These are phyloP conservation scores for Fusarium sp. DNA, from an alignment of 2,329 filamentous ascomycete genomes.

Conservation along the genomic window DNA sequence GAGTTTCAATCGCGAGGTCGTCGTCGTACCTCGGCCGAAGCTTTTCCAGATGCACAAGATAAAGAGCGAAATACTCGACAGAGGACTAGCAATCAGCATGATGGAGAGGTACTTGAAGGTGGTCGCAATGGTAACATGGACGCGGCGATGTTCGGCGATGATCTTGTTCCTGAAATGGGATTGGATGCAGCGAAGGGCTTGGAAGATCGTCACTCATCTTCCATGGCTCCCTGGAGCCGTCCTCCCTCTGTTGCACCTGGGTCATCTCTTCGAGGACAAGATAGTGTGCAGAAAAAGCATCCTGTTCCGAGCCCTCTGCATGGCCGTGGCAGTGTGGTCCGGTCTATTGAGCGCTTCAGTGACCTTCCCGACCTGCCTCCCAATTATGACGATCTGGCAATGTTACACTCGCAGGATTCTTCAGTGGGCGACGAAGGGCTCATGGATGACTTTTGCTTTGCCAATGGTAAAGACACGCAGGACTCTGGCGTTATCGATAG, in stretches of 20 bases:
- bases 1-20: constrained; percentile 44
- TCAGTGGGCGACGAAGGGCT: constrained; percentile 47
- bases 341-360: constrained; percentile 62
- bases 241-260: constrained; percentile 59
- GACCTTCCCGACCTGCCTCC: constrained; percentile 54
- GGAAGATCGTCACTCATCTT: constrained; percentile 72
- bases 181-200: constrained; percentile 75
- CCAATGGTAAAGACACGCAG: constrained; percentile 48
- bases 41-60: constrained; percentile 56
- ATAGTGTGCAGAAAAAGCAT: constrained; percentile 53
- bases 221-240: constrained; percentile 66
- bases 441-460: constrained; percentile 33
- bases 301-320: constrained; percentile 55
- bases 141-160: constrained; percentile 53
- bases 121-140: constrained; percentile 46
- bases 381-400: constrained; percentile 51
- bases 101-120: constrained; percentile 48
- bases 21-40: constrained; percentile 59
- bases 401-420: constrained; percentile 48
- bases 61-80: constrained; percentile 55
- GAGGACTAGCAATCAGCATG: constrained; percentile 45
- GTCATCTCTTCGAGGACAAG: constrained; percentile 59
- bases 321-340: constrained; percentile 52
- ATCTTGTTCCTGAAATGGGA: constrained; percentile 72
- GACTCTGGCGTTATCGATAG: constrained; percentile 56